Evolutionary conservation across 345 rosid species (phyloP), one percentile per base, ranked within the genome.

Genomic region (Eucalyptus dawsonii): DNA sequence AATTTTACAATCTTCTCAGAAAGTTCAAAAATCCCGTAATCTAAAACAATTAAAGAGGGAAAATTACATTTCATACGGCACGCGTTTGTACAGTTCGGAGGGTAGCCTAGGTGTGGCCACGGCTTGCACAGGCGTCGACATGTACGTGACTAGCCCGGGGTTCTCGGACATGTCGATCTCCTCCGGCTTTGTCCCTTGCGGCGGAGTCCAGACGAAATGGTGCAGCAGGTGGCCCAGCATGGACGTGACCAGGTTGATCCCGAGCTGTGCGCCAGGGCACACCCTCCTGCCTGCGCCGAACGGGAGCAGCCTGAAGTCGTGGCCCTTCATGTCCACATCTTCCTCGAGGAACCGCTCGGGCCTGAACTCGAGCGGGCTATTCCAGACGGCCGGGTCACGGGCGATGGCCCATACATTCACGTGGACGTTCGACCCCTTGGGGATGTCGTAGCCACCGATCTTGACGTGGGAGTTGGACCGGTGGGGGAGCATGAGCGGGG

Each of bases 401-500:
- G 97, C 98, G 5, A 97, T 92, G 4, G 98, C 99, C 98, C 98
- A 96, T 5, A 96, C 98, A 29, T 97, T 97, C 27, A 97, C 97
- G 27, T 95, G 97, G 8, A 97, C 96, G 87, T 91, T 95, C 56
- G 99, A 94, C 25, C 98, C 98, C 92, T 95, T 96, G 0, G 99
- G 99, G 34, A 97, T 90, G 87, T 97, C 98, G 37, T 97, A 97
- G 88, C 99, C 99, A 3, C 98, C 97, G 14, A 97, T 86, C 86
- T 93, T 96, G 72, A 97, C 98, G 13, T 95, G 89, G n/a, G 98
- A 87, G 40, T 88, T 96, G 91, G 97, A 90, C 3, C 93, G 91
- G 92, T 97, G 99, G 54, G 99, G 99, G 4, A 97, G 96, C 99
- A 97, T 97, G 13, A 97, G 91, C 13, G 99, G 99, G n/a, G 99